A percentile compares a stretch with the other conserved stretches of the same genome.
Conservation (phyloP, 2,329 filamentous ascomycete species). For the Aspergillus sp. region DNA sequence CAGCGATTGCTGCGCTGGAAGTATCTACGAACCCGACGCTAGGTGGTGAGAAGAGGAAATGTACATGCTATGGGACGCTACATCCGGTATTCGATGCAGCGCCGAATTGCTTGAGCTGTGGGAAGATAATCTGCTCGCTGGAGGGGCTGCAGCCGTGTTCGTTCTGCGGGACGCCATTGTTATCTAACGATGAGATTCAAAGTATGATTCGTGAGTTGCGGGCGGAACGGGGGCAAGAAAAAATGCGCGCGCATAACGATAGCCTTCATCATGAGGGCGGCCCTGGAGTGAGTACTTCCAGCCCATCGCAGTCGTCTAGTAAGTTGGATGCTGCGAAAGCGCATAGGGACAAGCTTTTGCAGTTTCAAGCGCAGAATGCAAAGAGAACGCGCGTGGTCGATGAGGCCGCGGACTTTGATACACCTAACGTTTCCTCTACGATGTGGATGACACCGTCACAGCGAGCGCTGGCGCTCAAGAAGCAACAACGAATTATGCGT, state of each 20-base stretch:
- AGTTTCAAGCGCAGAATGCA: constrained; percentile 83
- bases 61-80: constrained; percentile 82
- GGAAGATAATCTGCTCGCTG: constrained; percentile 92
- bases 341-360: constrained; percentile 77
- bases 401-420: constrained; percentile 75
- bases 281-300: constrained; percentile 23
- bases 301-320: constrained; percentile 37
- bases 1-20: constrained; percentile 85
- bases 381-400: constrained; percentile 81
- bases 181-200: constrained; percentile 73
- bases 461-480: constrained; percentile 77
- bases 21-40: constrained; percentile 85
- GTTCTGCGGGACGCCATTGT: constrained; percentile 74
- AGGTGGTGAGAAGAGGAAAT: constrained; percentile 60
- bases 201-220: constrained; percentile 81
- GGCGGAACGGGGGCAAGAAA: constrained; percentile 83
- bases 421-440: constrained; percentile 60
- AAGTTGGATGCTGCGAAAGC: constrained; percentile 69
- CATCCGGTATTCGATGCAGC: constrained; percentile 89
- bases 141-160: constrained; percentile 94
- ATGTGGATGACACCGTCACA: constrained; percentile 86
- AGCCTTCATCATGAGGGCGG: constrained; percentile 38
- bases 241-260: constrained; percentile 76
- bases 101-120: constrained; percentile 88
- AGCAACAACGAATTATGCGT: constrained; percentile 77